Evolutionary conservation across 192 early-diverging fungal species (phyloP), one percentile per base, ranked within the genome.

Genomic region (Backusella liffmaniae): DNA sequence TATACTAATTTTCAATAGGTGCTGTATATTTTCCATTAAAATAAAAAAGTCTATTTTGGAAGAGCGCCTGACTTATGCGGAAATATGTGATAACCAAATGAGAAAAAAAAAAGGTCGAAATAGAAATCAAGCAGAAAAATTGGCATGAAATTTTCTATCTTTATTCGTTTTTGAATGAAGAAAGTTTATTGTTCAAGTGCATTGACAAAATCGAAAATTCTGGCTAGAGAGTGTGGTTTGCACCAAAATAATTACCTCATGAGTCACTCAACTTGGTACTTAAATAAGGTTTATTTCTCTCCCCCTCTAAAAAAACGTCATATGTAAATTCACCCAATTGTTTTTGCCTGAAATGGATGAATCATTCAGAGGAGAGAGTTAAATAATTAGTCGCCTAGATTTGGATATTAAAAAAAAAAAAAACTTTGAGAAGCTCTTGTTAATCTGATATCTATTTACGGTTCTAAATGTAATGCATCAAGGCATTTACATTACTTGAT

Each of bases 181-280:
- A 59, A 26, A 26, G 23, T 18, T 59, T 59, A 59, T 59, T 5
- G 2, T 59, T 59, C 53, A 59, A 26, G 23, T 9, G 53, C 53
- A 59, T 59, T 59, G 53, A 26, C 53, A 59, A 59, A 59, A 59
- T 23, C n/a, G 53, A 59, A 59, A 59, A 59, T 59, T 59, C 53
- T 9, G 3, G 10, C 21, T 2, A 59, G 53, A 3, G 53, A 59
- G 10, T 49, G 46, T 49, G 37, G 46, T 49, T 49, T 49, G 16
- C 0, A 49, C 23, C 21, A 56, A 56, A 56, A 56, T 10, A 56
- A 23, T 56, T 1, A 8, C 53, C 53, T 53, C 53, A 59, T 59
- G 16, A 23, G 53, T 59, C 53, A 26, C 23, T 10, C 53, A 23
- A 53, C 18, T 49, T 49, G 13, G 12, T 18, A 49, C 15, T 15